phyloP scores from a whole-genome alignment of 805 yeast genomes.

The Teunomyces kruisii region DNA sequence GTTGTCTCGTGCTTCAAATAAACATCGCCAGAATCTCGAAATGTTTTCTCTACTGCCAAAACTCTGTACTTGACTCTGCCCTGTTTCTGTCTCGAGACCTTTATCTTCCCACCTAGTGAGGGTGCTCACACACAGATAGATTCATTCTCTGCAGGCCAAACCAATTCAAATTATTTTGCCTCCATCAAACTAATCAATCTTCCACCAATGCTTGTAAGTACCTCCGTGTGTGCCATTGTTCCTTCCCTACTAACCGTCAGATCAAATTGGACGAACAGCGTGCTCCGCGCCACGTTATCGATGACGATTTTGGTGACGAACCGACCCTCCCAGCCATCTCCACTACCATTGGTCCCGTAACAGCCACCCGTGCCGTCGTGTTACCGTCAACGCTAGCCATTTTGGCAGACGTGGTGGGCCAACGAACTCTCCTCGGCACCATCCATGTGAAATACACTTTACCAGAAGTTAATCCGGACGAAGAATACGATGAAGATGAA shows the following conservation, averaged over 20 bases:
- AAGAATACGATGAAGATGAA: conserved; percentile 50
- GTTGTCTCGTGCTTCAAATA: too few relatives aligned
- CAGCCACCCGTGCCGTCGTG: conserved; percentile 11
- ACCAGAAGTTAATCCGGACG: conserved; percentile 15
- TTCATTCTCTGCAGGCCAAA: conserved; percentile 1
- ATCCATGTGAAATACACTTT: conserved; percentile 15
- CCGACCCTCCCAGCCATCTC: conserved; percentile 16
- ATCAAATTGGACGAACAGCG: conserved; percentile 50
- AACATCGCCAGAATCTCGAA: too few relatives aligned
- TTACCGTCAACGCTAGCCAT: conserved; percentile 18
- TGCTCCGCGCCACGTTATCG: conserved; percentile 53
- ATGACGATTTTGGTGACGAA: conserved; percentile 29
- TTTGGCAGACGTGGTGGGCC: conserved; percentile 13
- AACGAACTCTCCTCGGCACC: conserved; percentile 15
- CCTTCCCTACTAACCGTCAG: conserved; percentile 18
- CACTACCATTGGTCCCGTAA: not conserved
- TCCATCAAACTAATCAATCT: not conserved
- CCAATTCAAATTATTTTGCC: not conserved
- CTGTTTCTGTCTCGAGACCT: too few relatives aligned
- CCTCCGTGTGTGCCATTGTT: not conserved
- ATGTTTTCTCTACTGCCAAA: too few relatives aligned
- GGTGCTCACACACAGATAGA: too few relatives aligned
- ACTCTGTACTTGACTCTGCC: too few relatives aligned
- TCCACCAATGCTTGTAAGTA: conserved; percentile 11
- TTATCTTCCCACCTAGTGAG: too few relatives aligned